Base-by-base conservation (phyloP, 345 rosid genomes). In the Erucastrum elatum region DNA sequence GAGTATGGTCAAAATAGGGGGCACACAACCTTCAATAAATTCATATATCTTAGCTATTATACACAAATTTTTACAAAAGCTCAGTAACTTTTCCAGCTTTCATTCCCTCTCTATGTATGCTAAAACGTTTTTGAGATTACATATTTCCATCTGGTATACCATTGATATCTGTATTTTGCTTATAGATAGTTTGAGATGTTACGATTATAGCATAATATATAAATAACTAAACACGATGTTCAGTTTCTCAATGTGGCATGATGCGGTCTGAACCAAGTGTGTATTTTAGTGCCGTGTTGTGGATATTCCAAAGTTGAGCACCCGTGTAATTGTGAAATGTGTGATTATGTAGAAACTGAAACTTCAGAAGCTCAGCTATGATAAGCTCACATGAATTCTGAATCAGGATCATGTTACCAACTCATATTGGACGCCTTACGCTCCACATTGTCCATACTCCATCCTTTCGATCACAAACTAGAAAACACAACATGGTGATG, bases 1-100 rank as follows among this genome's bases (percentile, higher is more conserved):
- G 21, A 21, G 39, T 30, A 4, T 71, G 27, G 81, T 77, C 81
- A 71, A 71, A 64, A 29, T 37, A 71, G 60, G 71, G 8, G 81
- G 66, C 81, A 64, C 65, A 77, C 15, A 46, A 68, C 25, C 39
- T 56, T 66, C 4, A 6, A 15, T 17, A 27, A 17, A 37, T 56
- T 21, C 12, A 70, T 17, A 33, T 33, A 31, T 15, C 16, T 3
- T 26, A 60, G 15, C 1, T 58, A 8, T 58, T 26, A 10, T 27
- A 53, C 7, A 17, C 12, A 46, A n/a, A n/a, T 2, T 5, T 51
- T 53, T 16, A 53, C 25, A 53, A 53, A 53, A 5, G 53, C 8
- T 51, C 21, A 15, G 3, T 51, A 51, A 51, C 8, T 51, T 1
- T 15, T 51, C 58, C 58, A n/a, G 58, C 58, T n/a, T n/a, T n/a